Evolutionary conservation across 2,329 filamentous ascomycete genomes (phyloP).

Genomic region (Sporothrix luriei): DNA sequence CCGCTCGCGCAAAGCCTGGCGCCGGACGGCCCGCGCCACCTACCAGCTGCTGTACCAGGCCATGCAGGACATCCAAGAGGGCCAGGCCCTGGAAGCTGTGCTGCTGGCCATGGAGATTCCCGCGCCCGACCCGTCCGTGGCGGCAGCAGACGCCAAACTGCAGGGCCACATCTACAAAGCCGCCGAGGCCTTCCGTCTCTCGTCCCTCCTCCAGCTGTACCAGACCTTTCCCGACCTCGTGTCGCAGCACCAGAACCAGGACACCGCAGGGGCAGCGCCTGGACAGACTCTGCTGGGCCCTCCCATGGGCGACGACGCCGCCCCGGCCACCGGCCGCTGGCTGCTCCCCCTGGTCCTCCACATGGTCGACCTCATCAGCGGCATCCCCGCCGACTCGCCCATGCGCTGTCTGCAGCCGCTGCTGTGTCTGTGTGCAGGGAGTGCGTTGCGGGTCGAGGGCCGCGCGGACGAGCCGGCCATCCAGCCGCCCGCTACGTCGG

Average conservation of each 20-base stretch:
- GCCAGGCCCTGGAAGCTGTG: constrained; percentile 43
- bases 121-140: not conserved
- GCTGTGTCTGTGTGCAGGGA: constrained; percentile 37
- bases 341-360: constrained; percentile 33
- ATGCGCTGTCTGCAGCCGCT: constrained; percentile 39
- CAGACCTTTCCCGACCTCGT: constrained; percentile 42
- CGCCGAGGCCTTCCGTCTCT: constrained; percentile 46
- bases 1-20: constrained; percentile 41
- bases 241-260: constrained; percentile 21
- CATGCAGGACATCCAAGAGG: constrained; percentile 43
- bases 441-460: constrained; percentile 30
- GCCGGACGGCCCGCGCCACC: constrained; percentile 36
- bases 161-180: constrained; percentile 43
- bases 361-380: constrained; percentile 32
- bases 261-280: not conserved
- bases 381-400: constrained; percentile 35
- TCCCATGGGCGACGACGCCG: not conserved
- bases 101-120: constrained; percentile 41
- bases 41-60: constrained; percentile 38
- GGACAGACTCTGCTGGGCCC: not conserved
- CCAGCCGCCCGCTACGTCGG: not conserved
- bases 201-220: constrained; percentile 47
- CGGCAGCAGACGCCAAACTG: constrained; percentile 32
- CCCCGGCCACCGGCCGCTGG: constrained; percentile 24
- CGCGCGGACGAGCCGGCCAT: not conserved